These are phyloP conservation scores for Russula ochroleuca DNA, from an alignment of 768 basidiomycete species.

Conservation along the genomic window DNA sequence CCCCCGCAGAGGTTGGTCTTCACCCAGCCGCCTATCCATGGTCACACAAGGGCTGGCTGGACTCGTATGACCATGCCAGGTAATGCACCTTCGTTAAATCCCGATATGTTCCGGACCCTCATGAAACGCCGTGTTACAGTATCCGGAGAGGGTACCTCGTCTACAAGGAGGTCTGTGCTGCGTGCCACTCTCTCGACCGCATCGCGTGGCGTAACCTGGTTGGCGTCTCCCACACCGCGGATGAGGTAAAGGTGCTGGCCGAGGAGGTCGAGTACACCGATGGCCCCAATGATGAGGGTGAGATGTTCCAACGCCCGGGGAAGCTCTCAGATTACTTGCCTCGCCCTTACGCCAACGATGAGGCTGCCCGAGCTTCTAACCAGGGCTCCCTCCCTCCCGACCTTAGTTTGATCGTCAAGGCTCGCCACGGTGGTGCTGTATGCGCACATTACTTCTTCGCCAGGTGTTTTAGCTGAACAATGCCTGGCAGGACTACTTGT, in stretches of 20 bases:
- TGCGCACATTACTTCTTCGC: conserved; percentile 36
- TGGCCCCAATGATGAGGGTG: conserved; percentile 89
- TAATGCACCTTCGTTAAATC: conserved; percentile 39
- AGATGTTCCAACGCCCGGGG: conserved; percentile 98
- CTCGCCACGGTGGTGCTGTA: conserved; percentile 93
- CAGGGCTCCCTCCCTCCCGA: conserved; percentile 95
- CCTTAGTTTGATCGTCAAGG: conserved; percentile 95
- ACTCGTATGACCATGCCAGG: conserved; percentile 97
- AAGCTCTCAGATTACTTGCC: conserved; percentile 98
- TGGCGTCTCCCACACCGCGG: conserved; percentile 92
- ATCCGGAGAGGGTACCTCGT: conserved; percentile 96
- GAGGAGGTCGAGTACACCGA: conserved; percentile 97
- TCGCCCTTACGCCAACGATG: conserved; percentile 92
- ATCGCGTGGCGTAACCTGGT: conserved; percentile 99
- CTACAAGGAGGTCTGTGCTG: conserved; percentile 98
- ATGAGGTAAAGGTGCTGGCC: conserved; percentile 86
- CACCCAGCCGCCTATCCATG: conserved; percentile 86
- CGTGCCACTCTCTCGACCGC: conserved; percentile 98
- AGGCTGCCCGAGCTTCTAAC: conserved; percentile 92
- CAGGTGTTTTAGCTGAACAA: background rate
- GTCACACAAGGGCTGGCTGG: conserved; percentile 82
- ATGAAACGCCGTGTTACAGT: conserved; percentile 40
- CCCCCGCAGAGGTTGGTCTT: conserved; percentile 89
- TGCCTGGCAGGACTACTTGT: conserved; percentile 80
- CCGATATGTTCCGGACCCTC: conserved; percentile 19